phyloP scores from a whole-genome alignment of 2,329 filamentous ascomycete species.

The Pseudocercospora fijiensis region DNA sequence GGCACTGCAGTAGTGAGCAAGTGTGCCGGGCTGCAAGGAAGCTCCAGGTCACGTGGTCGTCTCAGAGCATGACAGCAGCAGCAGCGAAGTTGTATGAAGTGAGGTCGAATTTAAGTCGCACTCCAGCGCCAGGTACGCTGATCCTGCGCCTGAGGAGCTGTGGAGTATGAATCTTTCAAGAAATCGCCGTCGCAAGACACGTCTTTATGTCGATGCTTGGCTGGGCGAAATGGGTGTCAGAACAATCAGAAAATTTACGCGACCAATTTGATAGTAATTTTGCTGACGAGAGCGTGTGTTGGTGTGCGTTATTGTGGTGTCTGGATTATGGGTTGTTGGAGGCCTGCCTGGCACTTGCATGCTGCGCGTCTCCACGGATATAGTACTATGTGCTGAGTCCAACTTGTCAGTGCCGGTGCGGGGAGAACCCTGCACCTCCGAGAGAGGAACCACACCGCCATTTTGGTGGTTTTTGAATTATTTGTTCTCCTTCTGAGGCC shows the following conservation, averaged over 20 bases:
- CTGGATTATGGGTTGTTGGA: conserved; percentile 1
- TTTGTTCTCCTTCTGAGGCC: too few relatives aligned
- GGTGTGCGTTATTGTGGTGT: neutral
- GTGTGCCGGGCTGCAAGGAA: neutral
- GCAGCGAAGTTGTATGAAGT: neutral
- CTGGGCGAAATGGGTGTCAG: neutral
- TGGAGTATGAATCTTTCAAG: neutral
- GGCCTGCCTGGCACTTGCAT: too few relatives aligned
- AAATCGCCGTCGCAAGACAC: neutral
- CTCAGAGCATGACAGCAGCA: neutral
- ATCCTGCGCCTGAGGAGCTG: neutral
- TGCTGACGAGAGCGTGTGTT: neutral
- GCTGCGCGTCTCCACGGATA: neutral
- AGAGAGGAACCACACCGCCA: too few relatives aligned
- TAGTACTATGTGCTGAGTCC: too few relatives aligned
- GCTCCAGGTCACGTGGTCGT: neutral
- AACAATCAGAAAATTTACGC: conserved; percentile 3
- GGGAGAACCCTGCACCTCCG: too few relatives aligned
- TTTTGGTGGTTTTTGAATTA: too few relatives aligned
- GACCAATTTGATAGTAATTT: conserved; percentile 1
- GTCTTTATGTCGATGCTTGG: neutral
- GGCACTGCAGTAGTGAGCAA: neutral
- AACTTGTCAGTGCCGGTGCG: too few relatives aligned
- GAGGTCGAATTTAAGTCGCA: neutral
- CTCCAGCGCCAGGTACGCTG: neutral